Evolutionary conservation across 2,329 filamentous ascomycete genomes (phyloP).

Genomic region (Dactylellina cionopaga): DNA sequence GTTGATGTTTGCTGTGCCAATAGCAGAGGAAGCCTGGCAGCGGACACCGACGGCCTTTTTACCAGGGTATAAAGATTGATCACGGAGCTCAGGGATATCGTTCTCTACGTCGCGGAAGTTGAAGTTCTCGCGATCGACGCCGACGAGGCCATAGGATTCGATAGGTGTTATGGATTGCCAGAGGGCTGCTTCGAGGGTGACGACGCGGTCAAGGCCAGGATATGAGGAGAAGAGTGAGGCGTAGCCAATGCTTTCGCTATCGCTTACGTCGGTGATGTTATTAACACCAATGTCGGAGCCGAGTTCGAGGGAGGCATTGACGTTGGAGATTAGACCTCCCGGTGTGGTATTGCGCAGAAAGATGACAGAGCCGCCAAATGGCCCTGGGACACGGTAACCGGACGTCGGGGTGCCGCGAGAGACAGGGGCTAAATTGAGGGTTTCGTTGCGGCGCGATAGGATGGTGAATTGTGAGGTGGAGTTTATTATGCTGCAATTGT

Average conservation of each 20-base stretch:
- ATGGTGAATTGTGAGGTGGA: slow-evolving; percentile 38
- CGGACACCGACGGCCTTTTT: slow-evolving; percentile 42
- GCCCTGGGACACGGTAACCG: slow-evolving; percentile 15
- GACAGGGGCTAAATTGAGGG: neutral
- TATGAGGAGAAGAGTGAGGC: slow-evolving; percentile 17
- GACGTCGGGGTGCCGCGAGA: neutral
- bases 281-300: neutral
- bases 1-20: slow-evolving; percentile 32
- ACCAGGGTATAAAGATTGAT: slow-evolving; percentile 23
- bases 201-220: slow-evolving; percentile 17
- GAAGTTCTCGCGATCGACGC: slow-evolving; percentile 29
- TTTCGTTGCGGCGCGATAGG: slow-evolving; percentile 31
- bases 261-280: slow-evolving; percentile 19
- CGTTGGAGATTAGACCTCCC: slow-evolving; percentile 19
- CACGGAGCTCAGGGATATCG: slow-evolving; percentile 40
- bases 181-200: slow-evolving; percentile 35
- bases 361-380: slow-evolving; percentile 9
- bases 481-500: slow-evolving; percentile 38
- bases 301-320: slow-evolving; percentile 45
- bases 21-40: slow-evolving; percentile 43
- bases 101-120: slow-evolving; percentile 35
- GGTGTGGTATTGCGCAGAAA: slow-evolving; percentile 24
- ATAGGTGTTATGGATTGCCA: slow-evolving; percentile 42
- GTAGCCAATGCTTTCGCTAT: slow-evolving; percentile 37
- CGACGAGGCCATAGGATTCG: slow-evolving; percentile 10